Base-by-base conservation (phyloP, 495 filamentous ascomycete species). In the Aspergillus funiculosus region DNA sequence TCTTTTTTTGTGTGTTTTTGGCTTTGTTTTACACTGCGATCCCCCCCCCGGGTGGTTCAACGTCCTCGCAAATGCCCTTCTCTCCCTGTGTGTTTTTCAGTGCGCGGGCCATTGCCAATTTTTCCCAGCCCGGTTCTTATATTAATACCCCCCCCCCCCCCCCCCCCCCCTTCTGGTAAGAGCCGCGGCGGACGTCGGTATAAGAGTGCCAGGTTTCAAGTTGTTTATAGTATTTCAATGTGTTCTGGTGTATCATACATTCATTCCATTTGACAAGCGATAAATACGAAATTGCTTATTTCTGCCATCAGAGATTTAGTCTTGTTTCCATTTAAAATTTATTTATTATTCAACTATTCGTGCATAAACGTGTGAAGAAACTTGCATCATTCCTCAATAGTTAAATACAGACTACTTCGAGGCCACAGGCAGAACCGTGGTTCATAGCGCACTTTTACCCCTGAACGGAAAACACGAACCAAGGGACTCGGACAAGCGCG, bases 381-480 rank as follows among this genome's bases (percentile, higher is more conserved):
- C 17, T 34, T 43, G 25, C 40, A 31, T 43, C 40, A 43, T 43
- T 28, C 40, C 31, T 49, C 17, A n/a, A 34, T 34, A 30, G 39
- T 24, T 13, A 26, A 8, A 10, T 19, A 27, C 37, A 21, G 37
- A 2, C 13, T 14, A n/a, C 21, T 6, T 32, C 28, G 19, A 34
- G 5, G 34, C 38, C 15, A 25, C 43, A 43, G 32, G 34, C 34
- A 39, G 38, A 63, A 59, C 63, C 66, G 56, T 58, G 66, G 66
- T 65, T 62, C 60, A 29, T 45, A 40, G 46, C 24, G 42, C 29
- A 40, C 19, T 50, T 55, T 52, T 60, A 63, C 63, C 66, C 59
- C 59, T 59, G 56, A 59, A 50, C 38, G 41, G 56, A 53, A 39
- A 51, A 47, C 45, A 50, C 46, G 52, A 54, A 52, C 55, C 55